phyloP scores from a whole-genome alignment of 148 eudicot species.

The Camellia lanceoleosa region DNA sequence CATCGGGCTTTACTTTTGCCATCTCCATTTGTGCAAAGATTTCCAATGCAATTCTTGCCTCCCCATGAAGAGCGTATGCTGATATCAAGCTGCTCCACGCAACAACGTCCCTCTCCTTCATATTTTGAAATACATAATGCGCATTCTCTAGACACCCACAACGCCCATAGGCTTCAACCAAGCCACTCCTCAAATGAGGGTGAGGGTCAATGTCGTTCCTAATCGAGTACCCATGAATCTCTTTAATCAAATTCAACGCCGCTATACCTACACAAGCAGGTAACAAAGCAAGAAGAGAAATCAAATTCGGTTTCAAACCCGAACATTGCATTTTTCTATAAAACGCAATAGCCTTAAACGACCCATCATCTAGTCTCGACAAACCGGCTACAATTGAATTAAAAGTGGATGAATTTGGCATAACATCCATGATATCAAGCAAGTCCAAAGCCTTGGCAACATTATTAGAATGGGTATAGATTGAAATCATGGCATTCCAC shows the following conservation, averaged over 20 bases:
- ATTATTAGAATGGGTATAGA: constrained; percentile 30
- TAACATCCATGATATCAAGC: constrained; percentile 44
- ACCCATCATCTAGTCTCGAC: constrained; percentile 30
- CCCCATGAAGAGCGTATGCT: constrained; percentile 57
- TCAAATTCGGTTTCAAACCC: constrained; percentile 39
- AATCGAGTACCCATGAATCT: constrained; percentile 39
- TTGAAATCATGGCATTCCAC: constrained; percentile 55
- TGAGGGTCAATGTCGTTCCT: constrained; percentile 32
- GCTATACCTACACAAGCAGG: constrained; percentile 38
- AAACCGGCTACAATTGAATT: constrained; percentile 44
- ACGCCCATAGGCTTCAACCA: constrained; percentile 55
- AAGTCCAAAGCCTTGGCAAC: constrained; percentile 30
- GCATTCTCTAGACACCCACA: constrained; percentile 45
- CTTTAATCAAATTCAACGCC: constrained; percentile 34
- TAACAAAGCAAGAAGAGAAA: constrained; percentile 47
- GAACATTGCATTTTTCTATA: constrained; percentile 37
- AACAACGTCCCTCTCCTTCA: constrained; percentile 49
- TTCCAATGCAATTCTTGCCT: constrained; percentile 38
- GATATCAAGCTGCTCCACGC: constrained; percentile 66
- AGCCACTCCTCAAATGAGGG: constrained; percentile 46
- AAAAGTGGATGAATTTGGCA: constrained; percentile 41
- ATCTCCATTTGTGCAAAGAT: constrained; percentile 44
- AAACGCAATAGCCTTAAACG: constrained; percentile 32
- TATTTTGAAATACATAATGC: constrained; percentile 29
- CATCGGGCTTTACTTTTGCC: constrained; percentile 43